phyloP scores from a whole-genome alignment of 2,329 filamentous ascomycete genomes.

The Metarhizium sp. region DNA sequence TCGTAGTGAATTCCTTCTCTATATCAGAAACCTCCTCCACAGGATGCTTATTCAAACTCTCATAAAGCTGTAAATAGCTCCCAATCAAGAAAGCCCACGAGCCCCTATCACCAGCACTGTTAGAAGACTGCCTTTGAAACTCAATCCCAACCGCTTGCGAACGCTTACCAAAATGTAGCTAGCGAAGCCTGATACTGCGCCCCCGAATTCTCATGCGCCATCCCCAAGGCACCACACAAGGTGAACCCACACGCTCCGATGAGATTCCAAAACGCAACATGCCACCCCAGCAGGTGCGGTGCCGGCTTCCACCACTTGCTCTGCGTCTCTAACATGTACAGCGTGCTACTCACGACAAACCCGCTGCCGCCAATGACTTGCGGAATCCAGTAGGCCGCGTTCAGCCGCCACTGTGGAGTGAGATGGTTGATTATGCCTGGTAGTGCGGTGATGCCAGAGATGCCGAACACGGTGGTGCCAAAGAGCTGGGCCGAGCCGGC shows the following conservation, averaged over 20 bases:
- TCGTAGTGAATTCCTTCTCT: neutral
- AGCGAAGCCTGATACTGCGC: slow-evolving; percentile 8
- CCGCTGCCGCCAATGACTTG: slow-evolving; percentile 53
- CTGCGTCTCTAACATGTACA: slow-evolving; percentile 62
- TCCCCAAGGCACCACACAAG: slow-evolving; percentile 44
- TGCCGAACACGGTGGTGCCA: slow-evolving; percentile 54
- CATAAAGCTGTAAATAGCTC: slow-evolving; percentile 11
- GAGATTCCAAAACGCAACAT: slow-evolving; percentile 57
- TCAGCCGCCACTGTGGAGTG: slow-evolving; percentile 34
- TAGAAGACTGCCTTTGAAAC: neutral
- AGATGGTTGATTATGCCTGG: slow-evolving; percentile 37
- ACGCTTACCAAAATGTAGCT: slow-evolving; percentile 21
- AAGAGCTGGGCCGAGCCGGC: slow-evolving; percentile 46
- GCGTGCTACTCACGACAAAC: slow-evolving; percentile 46
- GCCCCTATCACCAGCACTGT: slow-evolving; percentile 21
- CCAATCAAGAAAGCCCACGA: slow-evolving; percentile 36
- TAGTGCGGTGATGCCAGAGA: slow-evolving; percentile 50
- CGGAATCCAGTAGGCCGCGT: slow-evolving; percentile 50
- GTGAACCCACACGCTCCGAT: slow-evolving; percentile 56
- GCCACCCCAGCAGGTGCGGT: slow-evolving; percentile 50
- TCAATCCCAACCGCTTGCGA: neutral
- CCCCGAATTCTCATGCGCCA: slow-evolving; percentile 17
- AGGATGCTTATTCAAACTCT: slow-evolving; percentile 11
- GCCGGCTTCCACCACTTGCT: slow-evolving; percentile 52
- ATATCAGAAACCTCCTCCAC: slow-evolving; percentile 5